phyloP scores from a whole-genome alignment of 176 grass and related monocot genomes.

The Phyllostachys edulis region DNA sequence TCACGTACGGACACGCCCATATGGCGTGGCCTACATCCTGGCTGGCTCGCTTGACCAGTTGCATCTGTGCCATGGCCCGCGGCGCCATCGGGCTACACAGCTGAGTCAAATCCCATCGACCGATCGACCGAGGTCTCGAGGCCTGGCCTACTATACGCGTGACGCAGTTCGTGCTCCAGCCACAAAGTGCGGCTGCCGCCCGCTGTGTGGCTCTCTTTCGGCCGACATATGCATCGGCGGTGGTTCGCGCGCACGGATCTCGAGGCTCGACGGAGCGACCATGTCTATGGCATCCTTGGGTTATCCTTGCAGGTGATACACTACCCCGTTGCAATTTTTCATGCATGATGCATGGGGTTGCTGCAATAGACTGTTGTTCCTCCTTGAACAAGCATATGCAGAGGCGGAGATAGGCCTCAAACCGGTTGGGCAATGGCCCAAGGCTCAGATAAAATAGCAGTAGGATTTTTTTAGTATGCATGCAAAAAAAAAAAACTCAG shows the following conservation, averaged over 20 bases:
- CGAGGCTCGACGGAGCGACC: not conserved
- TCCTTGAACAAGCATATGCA: not conserved
- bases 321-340: not conserved
- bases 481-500: no score
- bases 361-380: not conserved
- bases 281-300: not conserved
- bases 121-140: not conserved
- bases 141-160: not conserved
- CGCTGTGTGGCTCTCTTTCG: slow-evolving; percentile 14
- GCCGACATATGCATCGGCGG: not conserved
- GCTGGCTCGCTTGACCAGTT: not conserved
- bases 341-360: not conserved
- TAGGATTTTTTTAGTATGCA: no score
- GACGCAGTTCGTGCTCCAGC: slow-evolving; percentile 15
- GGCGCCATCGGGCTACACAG: not conserved
- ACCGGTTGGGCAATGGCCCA: no score
- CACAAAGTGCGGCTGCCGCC: slow-evolving; percentile 21
- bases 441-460: no score
- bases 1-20: not conserved
- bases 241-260: not conserved
- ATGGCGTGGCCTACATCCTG: not conserved
- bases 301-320: no score
- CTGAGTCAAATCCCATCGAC: not conserved
- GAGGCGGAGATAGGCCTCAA: no score
- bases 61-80: not conserved